Evolutionary conservation across 495 filamentous ascomycete genomes (phyloP).

Genomic region (Letharia columbiana): DNA sequence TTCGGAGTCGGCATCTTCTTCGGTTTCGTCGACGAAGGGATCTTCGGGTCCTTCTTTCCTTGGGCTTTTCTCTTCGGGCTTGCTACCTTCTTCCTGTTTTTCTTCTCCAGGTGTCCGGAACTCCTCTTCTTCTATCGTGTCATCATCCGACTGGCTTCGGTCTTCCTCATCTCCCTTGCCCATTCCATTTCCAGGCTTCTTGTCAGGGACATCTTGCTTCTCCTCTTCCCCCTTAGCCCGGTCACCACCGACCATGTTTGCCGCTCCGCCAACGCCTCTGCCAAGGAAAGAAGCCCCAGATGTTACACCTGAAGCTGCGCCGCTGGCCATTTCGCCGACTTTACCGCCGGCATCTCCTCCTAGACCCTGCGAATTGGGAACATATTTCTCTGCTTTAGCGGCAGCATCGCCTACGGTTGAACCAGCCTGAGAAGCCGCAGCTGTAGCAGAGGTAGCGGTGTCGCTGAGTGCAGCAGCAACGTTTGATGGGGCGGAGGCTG

Average conservation of each 20-base stretch:
- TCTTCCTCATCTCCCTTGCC: not conserved
- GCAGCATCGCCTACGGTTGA: not conserved
- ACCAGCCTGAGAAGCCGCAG: not conserved
- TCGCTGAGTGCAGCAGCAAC: not conserved
- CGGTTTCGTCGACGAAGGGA: not conserved
- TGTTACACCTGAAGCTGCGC: constrained; percentile 3
- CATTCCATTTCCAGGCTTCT: not conserved
- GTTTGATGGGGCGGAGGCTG: not conserved
- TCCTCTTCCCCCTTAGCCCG: not conserved
- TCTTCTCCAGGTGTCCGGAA: not conserved
- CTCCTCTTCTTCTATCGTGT: not conserved
- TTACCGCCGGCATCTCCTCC: constrained; percentile 9
- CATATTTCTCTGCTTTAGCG: not conserved
- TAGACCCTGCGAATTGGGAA: constrained; percentile 3
- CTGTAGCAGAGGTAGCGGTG: not conserved
- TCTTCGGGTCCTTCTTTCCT: constrained; percentile 7
- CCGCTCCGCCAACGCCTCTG: constrained; percentile 1
- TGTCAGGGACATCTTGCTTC: not conserved
- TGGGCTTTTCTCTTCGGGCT: not conserved
- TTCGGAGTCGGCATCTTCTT: constrained; percentile 4
- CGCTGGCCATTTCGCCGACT: constrained; percentile 4
- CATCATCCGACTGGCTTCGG: not conserved
- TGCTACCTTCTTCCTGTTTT: not conserved
- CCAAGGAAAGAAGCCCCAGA: constrained; percentile 2
- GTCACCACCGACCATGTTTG: not conserved